Conservation (phyloP, 345 rosid species). For the Brassica cretica region DNA sequence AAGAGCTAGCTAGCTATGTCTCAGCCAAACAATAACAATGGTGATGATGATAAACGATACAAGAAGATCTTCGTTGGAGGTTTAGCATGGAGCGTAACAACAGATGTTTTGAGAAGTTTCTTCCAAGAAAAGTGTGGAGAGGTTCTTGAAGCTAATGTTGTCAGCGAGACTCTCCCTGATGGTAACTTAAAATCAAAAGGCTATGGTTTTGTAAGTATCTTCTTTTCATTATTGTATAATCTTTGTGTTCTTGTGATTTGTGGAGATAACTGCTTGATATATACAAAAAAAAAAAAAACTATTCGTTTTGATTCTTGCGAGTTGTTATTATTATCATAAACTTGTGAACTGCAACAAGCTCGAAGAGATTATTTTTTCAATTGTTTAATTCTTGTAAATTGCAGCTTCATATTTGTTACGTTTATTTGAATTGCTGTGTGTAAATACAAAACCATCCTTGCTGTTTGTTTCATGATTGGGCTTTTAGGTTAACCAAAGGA, state of each 20-base stretch:
- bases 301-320: not conserved
- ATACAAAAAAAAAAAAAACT: not conserved
- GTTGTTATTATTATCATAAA: not conserved
- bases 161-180: not conserved
- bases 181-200: slow-evolving; percentile 9
- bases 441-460: not conserved
- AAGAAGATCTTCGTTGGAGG: slow-evolving; percentile 22
- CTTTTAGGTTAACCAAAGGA: not conserved
- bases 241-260: not conserved
- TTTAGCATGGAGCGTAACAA: slow-evolving; percentile 19
- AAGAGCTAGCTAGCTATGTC: not conserved
- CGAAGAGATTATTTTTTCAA: not conserved
- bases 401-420: not conserved
- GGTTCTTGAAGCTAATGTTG: slow-evolving; percentile 26
- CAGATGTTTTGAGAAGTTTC: not conserved
- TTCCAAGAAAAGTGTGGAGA: slow-evolving; percentile 8
- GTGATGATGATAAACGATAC: not conserved
- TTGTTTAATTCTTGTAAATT: not conserved
- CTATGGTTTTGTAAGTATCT: slow-evolving; percentile 30
- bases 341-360: not conserved
- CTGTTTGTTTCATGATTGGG: not conserved
- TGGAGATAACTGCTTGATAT: not conserved
- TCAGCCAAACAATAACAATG: not conserved
- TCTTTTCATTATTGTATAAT: not conserved
- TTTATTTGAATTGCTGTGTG: not conserved